phyloP scores from a whole-genome alignment of 2,329 filamentous ascomycete species.

The Blastomyces emzantsi region DNA sequence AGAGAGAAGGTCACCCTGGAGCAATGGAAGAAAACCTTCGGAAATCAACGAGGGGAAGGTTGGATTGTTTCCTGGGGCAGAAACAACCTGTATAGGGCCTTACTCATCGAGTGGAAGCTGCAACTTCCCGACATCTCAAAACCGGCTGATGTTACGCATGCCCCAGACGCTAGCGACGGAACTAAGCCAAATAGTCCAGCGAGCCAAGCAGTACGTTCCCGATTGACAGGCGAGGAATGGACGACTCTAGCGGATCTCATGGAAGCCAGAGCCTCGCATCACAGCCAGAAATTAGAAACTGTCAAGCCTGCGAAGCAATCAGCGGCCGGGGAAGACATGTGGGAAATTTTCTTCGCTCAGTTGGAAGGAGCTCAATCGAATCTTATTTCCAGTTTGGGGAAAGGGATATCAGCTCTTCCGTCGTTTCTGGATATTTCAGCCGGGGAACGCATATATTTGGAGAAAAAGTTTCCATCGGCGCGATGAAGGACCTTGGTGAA shows the following conservation, averaged over 20 bases:
- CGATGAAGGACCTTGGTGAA: not conserved
- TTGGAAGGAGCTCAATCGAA: not conserved
- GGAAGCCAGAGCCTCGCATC: not conserved
- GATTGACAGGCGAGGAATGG: conserved; percentile 5
- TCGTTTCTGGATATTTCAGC: not conserved
- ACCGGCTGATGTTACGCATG: not conserved
- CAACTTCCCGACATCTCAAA: not conserved
- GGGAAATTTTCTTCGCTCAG: not conserved
- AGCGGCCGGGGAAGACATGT: not conserved
- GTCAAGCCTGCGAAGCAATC: not conserved
- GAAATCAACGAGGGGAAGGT: not conserved
- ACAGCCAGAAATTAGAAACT: too few species aligned
- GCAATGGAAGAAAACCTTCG: not conserved
- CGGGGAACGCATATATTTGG: not conserved
- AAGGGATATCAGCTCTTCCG: not conserved
- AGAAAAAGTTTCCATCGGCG: not conserved
- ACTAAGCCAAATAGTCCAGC: not conserved
- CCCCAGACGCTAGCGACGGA: not conserved
- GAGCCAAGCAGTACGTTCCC: not conserved
- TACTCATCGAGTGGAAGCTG: conserved; percentile 8
- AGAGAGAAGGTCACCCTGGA: not conserved
- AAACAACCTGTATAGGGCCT: conserved; percentile 4
- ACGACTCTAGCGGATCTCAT: not conserved
- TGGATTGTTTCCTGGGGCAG: conserved; percentile 7
- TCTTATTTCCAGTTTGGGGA: not conserved